Base-by-base conservation (phyloP, 768 basidiomycete species). In the Suillus alpinus region DNA sequence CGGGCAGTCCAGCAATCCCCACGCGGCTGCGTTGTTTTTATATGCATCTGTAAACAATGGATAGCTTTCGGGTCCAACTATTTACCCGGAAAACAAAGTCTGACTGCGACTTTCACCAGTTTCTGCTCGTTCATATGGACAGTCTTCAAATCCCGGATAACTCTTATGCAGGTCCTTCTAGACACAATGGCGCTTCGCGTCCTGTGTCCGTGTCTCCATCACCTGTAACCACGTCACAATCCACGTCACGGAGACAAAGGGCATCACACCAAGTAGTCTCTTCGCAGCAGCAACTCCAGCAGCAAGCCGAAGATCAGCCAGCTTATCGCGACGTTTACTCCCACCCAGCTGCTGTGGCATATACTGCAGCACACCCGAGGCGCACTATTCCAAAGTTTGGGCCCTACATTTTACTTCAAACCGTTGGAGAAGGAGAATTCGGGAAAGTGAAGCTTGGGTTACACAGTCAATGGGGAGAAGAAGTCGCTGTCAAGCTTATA, bases 371-470 rank as follows among this genome's bases (percentile, higher is more conserved):
- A 0, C 92, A 94, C 67, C 92, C 92, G 7, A 81, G 89, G 58
- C 83, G 93, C n/a, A 86, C 86, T 29, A 94, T 94, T 44, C 93
- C 93, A 58, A 91, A 89, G 75, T 98, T 99, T 66, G 97, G 97
- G 0, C 94, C 95, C 0, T 99, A 99, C 74, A 80, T 98, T 10
- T 83, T 98, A 41, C 80, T 99, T 18, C 95, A 98, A 74, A 98
- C 97, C 0, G 82, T 99, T 20, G 97, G 97, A 49, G 96, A 99
- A 76, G 96, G 96, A 66, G 96, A 98, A 78, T 98, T 98, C 70
- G 95, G 95, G 50, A 98, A 98, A 74, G 95, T 98, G 77, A 98
- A 98, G 73, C 86, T 98, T n/a, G 96, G 96, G 6, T 80, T 98
- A 57, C 96, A 98, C 68, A 82, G 81, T 66, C 87, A 91, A 65